Evolutionary conservation across 352 stramenopile genomes (phyloP), one percentile per base, ranked within the genome.

Genomic region (Aphanomyces stellatus): DNA sequence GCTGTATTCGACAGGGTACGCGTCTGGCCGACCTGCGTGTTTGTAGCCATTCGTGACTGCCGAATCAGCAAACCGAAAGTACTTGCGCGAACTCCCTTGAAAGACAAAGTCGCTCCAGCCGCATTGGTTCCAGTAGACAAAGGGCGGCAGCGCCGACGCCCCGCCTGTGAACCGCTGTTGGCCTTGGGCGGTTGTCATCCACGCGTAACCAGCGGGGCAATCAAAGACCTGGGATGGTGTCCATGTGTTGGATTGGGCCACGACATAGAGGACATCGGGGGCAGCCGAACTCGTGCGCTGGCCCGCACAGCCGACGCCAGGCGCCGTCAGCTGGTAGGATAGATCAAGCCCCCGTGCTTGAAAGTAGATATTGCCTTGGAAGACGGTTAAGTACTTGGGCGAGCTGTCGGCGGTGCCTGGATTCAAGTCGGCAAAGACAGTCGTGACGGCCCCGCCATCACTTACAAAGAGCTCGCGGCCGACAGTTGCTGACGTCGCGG

Each of bases 11-110:
- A 72, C 22, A 0, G 72, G 51, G 28, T 76, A 70, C 6, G 73
- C 80, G 51, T 87, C 78, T 11, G 64, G 69, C 17, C 72, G 76
- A 6, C 80, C 82, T 2, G 81, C 82, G 69, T 90, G 76, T 63
- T 95, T 88, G 51, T 82, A 79, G 2, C 75, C 78, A 0, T 77
- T 77, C 11, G 81, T 96, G 19, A 56, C 37, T 19, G 19, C 27
- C 33, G 82, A 93, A 68, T 96, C 87, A 6, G 81, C 71, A 51
- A 95, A 91, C 40, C 86, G 82, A 62, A 96, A 96, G 35, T 79
- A 65, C 42, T 74, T 73, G 34, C 87, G 73, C 28, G 51, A 56
- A 13, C 61, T 55, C 43, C 77, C 75, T 22, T 76, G 79, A 59
- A 82, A 95, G 3, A 51, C 55, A 53, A 81, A 90, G 1, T 79